Evolutionary conservation across 148 eudicot genomes (phyloP), one percentile per base, ranked within the genome.

Genomic region (Persicaria tinctoria): DNA sequence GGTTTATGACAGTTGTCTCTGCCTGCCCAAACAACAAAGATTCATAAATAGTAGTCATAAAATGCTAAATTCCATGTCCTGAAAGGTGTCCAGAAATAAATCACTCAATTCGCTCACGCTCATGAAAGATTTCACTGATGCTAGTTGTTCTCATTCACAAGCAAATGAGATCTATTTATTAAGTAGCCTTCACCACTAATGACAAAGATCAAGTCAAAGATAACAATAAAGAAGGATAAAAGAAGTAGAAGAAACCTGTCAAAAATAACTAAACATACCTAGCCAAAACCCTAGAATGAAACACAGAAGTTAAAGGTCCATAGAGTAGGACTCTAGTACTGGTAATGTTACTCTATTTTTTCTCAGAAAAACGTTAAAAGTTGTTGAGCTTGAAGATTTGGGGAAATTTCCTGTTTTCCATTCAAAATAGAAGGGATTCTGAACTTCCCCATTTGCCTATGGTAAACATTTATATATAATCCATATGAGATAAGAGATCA

Each of bases 1-100:
- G 99, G 80, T 92, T 83, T 75, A 92, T 87, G 73, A 95, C 99
- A 70, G 97, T 95, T 53, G 89, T 80, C 81, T 95, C 99, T 69
- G 90, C 96, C 99, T 95, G 99, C 84, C 83, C 84, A 77, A 55
- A 82, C 14, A 76, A 20, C 71, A 68, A 54, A 46, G 74, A 51
- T 62, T 4, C 48, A 66, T 14, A 38, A 14, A 44, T 38, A 10
- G 16, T 66, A 66, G 48, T 13, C 14, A 66, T 41, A 38, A 66
- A 47, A 14, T n/a, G 46, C 47, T 63, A 44, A 63, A 66, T 38
- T 13, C 17, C 18, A 66, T 44, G n/a, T 14, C 70, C 70, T 66
- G 44, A 16, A 63, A 38, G 48, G 70, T 66, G 70, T 66, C 47
- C 41, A 66, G 47, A 66, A 66, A 41, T 47, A 38, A 66, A 20